Evolutionary conservation across 495 filamentous ascomycete genomes (phyloP).

Genomic region (Lepidopterella palustris): DNA sequence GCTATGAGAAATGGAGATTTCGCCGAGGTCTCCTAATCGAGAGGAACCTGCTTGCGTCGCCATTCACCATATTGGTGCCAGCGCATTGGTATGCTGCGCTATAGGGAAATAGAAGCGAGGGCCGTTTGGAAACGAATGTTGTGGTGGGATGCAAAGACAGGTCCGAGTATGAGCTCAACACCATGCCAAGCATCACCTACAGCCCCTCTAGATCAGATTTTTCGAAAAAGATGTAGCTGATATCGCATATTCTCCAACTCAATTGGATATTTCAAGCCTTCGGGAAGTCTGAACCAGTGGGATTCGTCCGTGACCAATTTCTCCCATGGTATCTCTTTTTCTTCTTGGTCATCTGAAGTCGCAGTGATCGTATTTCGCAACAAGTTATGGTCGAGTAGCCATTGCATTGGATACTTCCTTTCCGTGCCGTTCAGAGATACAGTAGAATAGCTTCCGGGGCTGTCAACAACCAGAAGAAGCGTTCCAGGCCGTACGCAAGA

Average conservation of each 20-base stretch:
- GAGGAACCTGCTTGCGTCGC: too few species aligned
- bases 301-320: conserved; percentile 66
- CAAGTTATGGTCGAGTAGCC: conserved; percentile 79
- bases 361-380: conserved; percentile 31
- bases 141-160: too few species aligned
- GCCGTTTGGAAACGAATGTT: too few species aligned
- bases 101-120: too few species aligned
- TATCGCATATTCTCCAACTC: conserved; percentile 89
- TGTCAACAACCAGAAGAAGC: conserved; percentile 81
- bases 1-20: too few species aligned
- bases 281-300: conserved; percentile 72
- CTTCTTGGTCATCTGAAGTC: conserved; percentile 8
- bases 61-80: too few species aligned
- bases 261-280: conserved; percentile 70
- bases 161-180: too few species aligned
- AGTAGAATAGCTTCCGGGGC: conserved; percentile 84
- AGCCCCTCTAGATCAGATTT: too few species aligned
- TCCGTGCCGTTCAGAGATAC: conserved; percentile 52
- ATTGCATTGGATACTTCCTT: conserved; percentile 86
- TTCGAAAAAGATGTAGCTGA: conserved; percentile 72
- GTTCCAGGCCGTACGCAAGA: conserved; percentile 49
- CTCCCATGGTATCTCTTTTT: conserved; percentile 49
- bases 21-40: too few species aligned
- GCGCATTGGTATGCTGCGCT: too few species aligned
- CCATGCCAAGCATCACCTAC: too few species aligned